Evolutionary conservation across 345 rosid genomes (phyloP).

Genomic region (Lepidium sativum): DNA sequence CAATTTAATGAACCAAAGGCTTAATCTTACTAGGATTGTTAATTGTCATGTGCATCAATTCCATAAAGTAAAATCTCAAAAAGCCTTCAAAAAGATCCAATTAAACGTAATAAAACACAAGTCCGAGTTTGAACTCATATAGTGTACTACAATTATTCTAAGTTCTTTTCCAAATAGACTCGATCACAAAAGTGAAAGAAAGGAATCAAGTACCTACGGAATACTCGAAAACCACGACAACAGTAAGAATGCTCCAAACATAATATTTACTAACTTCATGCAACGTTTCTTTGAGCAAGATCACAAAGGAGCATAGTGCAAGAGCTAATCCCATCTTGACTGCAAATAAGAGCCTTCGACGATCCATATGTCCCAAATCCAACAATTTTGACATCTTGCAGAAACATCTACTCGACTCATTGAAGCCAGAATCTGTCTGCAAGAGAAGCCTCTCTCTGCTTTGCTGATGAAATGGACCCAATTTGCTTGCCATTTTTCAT

Average conservation of each 20-base stretch:
- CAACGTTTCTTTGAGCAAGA: constrained; percentile 53
- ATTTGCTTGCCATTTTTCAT: constrained; percentile 26
- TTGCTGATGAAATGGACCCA: constrained; percentile 37
- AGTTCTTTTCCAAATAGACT: too few species aligned
- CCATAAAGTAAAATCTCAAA: not conserved
- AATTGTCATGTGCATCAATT: not conserved
- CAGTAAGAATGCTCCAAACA: constrained; percentile 46
- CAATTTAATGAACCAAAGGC: not conserved
- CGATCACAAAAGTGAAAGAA: too few species aligned
- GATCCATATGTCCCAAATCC: constrained; percentile 58
- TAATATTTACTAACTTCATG: constrained; percentile 41
- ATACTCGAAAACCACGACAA: constrained; percentile 81
- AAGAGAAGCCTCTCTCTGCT: constrained; percentile 57
- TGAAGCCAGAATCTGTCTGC: constrained; percentile 35
- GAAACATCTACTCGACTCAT: constrained; percentile 19
- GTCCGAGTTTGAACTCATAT: too few species aligned
- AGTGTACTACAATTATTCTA: too few species aligned
- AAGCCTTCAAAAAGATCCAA: not conserved
- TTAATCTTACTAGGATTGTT: not conserved
- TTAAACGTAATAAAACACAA: not conserved
- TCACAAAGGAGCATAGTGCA: constrained; percentile 39
- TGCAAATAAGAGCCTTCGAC: constrained; percentile 52
- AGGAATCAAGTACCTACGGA: constrained; percentile 48
- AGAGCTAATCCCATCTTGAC: constrained; percentile 67
- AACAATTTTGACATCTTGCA: constrained; percentile 28